These are phyloP conservation scores for Agaricus sinodeliciosus DNA, from an alignment of 768 basidiomycete species.

Conservation along the genomic window DNA sequence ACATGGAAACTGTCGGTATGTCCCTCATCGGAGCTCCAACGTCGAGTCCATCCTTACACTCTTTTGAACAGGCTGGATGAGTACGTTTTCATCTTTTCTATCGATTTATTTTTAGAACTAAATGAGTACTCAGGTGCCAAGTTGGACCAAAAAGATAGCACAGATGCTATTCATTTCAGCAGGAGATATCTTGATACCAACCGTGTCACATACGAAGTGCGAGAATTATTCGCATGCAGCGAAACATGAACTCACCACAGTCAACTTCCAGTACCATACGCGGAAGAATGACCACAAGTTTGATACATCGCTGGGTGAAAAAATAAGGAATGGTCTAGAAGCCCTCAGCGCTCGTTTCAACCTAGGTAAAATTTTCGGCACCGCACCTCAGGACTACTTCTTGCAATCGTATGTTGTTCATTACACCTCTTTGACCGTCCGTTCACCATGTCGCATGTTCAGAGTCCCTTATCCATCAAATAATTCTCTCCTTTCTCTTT, in stretches of 20 bases:
- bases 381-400: slow-evolving; percentile 71
- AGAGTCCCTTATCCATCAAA: slow-evolving; percentile 61
- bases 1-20: slow-evolving; percentile 88
- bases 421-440: not conserved
- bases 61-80: slow-evolving; percentile 49
- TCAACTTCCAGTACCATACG: slow-evolving; percentile 54
- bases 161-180: slow-evolving; percentile 51
- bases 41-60: not conserved
- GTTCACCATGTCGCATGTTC: not conserved
- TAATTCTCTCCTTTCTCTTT: slow-evolving; percentile 52
- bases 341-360: slow-evolving; percentile 53
- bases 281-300: slow-evolving; percentile 43
- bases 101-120: not conserved
- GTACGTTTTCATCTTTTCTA: slow-evolving; percentile 27
- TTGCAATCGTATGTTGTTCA: slow-evolving; percentile 41
- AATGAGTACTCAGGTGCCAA: slow-evolving; percentile 34
- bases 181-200: slow-evolving; percentile 79
- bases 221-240: not conserved
- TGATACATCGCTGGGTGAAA: slow-evolving; percentile 48
- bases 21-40: not conserved
- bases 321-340: slow-evolving; percentile 50
- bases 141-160: slow-evolving; percentile 32
- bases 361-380: slow-evolving; percentile 58
- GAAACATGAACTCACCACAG: not conserved
- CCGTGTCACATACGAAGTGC: slow-evolving; percentile 67